Conservation (phyloP, 2,329 filamentous ascomycete species). For the Hymenotorrendiella dingleyae region DNA sequence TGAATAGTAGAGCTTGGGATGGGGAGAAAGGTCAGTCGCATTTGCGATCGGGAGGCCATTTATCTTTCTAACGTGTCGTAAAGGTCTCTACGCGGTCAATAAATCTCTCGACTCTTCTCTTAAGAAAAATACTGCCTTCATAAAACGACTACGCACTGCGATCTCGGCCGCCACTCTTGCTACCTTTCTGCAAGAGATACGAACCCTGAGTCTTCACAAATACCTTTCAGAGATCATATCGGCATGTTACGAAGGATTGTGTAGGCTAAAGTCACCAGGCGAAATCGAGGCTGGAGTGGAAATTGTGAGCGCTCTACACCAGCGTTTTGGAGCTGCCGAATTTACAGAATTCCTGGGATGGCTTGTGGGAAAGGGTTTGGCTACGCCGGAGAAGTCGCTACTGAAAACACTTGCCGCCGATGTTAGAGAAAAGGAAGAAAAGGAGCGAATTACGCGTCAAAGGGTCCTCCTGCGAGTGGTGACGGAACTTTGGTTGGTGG, state of each 20-base stretch:
- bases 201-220: constrained; percentile 85
- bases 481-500: constrained; percentile 93
- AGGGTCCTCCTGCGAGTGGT: constrained; percentile 81
- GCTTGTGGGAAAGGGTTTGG: constrained; percentile 85
- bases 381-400: constrained; percentile 78
- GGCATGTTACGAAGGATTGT: constrained; percentile 90
- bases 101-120: constrained; percentile 85
- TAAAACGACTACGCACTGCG: constrained; percentile 88
- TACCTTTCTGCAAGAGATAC: constrained; percentile 86
- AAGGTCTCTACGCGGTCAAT: constrained; percentile 45
- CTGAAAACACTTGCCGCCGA: constrained; percentile 76
- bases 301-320: constrained; percentile 90
- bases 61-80: constrained; percentile 11
- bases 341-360: constrained; percentile 91
- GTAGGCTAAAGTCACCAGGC: constrained; percentile 83
- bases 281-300: constrained; percentile 90
- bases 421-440: constrained; percentile 89
- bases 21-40: constrained; percentile 70
- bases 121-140: constrained; percentile 98
- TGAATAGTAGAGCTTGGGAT: constrained; percentile 84
- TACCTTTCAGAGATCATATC: constrained; percentile 97
- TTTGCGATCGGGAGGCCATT: background rate
- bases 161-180: constrained; percentile 72
- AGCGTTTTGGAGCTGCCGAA: constrained; percentile 83
- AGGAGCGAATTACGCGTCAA: constrained; percentile 82